A percentile compares a stretch with the other conserved stretches of the same genome.
These are phyloP conservation scores for Globisporangium takayamanum DNA, from an alignment of 352 stramenopile genomes.

Conservation along the genomic window DNA sequence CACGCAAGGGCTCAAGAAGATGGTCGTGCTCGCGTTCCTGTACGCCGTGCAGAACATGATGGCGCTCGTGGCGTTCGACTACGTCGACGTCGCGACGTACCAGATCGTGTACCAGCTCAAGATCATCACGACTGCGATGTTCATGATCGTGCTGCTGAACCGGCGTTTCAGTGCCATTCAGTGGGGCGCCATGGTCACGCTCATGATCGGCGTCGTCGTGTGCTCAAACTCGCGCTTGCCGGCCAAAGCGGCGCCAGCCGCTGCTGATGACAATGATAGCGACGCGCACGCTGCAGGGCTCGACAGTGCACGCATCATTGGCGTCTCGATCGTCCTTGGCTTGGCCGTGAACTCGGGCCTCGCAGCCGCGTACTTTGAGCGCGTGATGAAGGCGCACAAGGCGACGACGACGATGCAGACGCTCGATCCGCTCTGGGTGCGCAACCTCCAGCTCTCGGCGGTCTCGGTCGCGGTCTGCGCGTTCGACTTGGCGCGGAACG, in stretches of 20 bases:
- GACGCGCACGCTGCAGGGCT: conserved; percentile 11
- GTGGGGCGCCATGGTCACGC: conserved; percentile 78
- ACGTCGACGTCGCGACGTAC: conserved; percentile 86
- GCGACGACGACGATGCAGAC: conserved; percentile 61
- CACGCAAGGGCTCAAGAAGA: conserved; percentile 73
- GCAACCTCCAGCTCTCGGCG: conserved; percentile 80
- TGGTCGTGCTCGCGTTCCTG: conserved; percentile 77
- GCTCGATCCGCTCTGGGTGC: conserved; percentile 79
- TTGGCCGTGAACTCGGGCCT: conserved; percentile 84
- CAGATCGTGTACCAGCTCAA: conserved; percentile 90
- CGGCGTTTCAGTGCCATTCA: conserved; percentile 77
- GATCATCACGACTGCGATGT: conserved; percentile 88
- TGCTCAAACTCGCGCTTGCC: conserved; percentile 79
- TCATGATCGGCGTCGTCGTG: conserved; percentile 82
- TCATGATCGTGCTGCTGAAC: conserved; percentile 86
- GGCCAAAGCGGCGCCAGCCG: background rate
- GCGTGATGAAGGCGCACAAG: conserved; percentile 86
- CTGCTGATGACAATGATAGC: conserved; percentile 7
- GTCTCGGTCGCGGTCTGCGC: conserved; percentile 72
- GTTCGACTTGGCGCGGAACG: conserved; percentile 67
- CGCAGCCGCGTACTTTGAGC: conserved; percentile 81
- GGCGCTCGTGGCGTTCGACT: conserved; percentile 82
- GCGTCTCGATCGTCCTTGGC: conserved; percentile 71
- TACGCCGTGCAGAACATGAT: conserved; percentile 87
- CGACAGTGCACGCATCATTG: conserved; percentile 60